Evolutionary conservation across 768 basidiomycete genomes (phyloP).

Genomic region (Panaeolus cyanescens): DNA sequence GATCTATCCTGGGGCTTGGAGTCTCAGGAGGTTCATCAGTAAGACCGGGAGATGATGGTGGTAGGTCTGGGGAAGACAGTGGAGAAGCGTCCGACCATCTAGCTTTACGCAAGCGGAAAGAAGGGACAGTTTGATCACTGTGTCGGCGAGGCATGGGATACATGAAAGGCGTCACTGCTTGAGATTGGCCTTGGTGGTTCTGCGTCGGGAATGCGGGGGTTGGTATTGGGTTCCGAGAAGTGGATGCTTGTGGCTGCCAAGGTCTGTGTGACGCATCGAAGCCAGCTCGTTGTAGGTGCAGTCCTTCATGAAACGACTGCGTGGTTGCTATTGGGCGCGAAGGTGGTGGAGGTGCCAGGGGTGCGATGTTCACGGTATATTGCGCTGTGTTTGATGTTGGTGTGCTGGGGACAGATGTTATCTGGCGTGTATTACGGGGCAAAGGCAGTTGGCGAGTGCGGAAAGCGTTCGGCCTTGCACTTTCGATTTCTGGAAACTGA

Average conservation of each 20-base stretch:
- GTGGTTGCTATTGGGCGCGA: neutral
- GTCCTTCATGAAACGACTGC: neutral
- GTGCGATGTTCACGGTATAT: neutral
- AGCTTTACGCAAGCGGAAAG: neutral
- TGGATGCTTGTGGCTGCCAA: neutral
- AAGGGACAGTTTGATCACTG: neutral
- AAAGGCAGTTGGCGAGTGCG: neutral
- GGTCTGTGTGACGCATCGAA: neutral
- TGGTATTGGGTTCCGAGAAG: neutral
- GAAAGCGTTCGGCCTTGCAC: neutral
- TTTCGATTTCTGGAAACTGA: neutral
- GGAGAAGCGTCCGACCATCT: neutral
- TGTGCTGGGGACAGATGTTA: neutral
- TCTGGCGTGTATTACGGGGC: neutral
- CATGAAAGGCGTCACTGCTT: neutral
- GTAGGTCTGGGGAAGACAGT: neutral
- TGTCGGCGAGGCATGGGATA: neutral
- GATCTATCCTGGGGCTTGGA: neutral
- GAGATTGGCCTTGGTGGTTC: neutral
- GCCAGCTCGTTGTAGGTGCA: neutral
- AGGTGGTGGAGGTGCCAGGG: neutral
- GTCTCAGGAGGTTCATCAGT: neutral
- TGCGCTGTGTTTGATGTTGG: neutral
- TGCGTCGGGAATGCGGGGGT: neutral
- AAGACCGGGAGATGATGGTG: neutral